A percentile compares a stretch with the other conserved stretches of the same genome.
Conservation (phyloP, 805 yeast genomes). For the Lachancea quebecensis region DNA sequence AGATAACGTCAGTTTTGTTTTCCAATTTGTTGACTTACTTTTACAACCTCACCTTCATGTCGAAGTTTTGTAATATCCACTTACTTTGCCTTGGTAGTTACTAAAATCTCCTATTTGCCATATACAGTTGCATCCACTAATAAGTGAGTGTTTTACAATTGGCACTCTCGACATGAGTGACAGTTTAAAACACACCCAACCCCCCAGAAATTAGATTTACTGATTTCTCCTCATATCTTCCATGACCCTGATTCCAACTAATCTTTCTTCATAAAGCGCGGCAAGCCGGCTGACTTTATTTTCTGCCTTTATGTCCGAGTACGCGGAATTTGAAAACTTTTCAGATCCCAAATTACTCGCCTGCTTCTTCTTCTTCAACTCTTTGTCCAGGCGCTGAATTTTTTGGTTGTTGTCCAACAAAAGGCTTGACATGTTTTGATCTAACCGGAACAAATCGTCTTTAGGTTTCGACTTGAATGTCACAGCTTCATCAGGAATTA, state of each 20-base stretch:
- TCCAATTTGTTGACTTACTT: too few relatives aligned
- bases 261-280: slow-evolving; percentile 54
- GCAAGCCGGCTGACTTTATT: slow-evolving; percentile 59
- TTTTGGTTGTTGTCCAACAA: slow-evolving; percentile 19
- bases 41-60: too few relatives aligned
- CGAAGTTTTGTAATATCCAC: too few relatives aligned
- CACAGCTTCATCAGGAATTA: slow-evolving; percentile 2
- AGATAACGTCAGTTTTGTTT: too few relatives aligned
- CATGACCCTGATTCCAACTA: slow-evolving; percentile 34
- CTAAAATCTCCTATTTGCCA: too few relatives aligned
- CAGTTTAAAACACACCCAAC: neutral
- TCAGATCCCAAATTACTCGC: slow-evolving; percentile 8
- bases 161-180: too few relatives aligned
- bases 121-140: too few relatives aligned
- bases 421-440: slow-evolving; percentile 5
- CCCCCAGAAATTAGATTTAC: neutral
- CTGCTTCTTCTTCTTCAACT: slow-evolving; percentile 19
- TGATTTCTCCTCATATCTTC: slow-evolving; percentile 23
- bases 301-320: slow-evolving; percentile 41
- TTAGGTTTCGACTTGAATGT: neutral
- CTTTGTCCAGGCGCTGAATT: slow-evolving; percentile 26
- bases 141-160: too few relatives aligned
- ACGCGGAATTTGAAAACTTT: slow-evolving; percentile 32
- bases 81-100: too few relatives aligned
- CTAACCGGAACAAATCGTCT: neutral